Percentiles rank a stretch among this genome's conserved stretches.
Evolutionary conservation across 2,329 filamentous ascomycete species (phyloP).

Genomic region (Pyricularia sp.): DNA sequence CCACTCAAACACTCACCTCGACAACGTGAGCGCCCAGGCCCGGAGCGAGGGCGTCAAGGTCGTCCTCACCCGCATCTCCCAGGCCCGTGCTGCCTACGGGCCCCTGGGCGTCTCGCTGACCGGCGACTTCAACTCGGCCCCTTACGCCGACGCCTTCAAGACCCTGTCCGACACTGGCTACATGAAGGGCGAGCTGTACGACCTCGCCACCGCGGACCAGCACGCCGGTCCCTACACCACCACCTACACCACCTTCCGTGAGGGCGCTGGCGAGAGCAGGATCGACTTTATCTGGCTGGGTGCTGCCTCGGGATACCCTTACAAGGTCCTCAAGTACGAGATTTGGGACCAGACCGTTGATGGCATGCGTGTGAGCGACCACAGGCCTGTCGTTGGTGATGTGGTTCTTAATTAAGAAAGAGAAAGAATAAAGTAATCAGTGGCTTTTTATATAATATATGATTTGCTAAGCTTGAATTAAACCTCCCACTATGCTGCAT

Average conservation of each 20-base stretch:
- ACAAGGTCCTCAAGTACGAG: neutral
- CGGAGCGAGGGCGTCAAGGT: conserved; percentile 33
- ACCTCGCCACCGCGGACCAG: neutral
- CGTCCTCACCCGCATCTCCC: conserved; percentile 22
- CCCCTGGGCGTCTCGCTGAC: conserved; percentile 3
- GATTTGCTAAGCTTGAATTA: neutral
- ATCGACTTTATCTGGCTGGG: conserved; percentile 7
- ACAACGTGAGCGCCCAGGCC: conserved; percentile 29
- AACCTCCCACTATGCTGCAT: neutral
- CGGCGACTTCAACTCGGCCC: conserved; percentile 6
- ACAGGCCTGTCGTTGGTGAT: conserved; percentile 5
- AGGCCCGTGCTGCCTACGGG: conserved; percentile 6
- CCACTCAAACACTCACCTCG: conserved; percentile 39
- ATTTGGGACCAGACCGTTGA: conserved; percentile 3
- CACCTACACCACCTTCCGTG: neutral
- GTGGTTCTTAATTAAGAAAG: neutral
- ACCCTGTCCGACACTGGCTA: conserved; percentile 1
- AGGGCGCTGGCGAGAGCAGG: neutral
- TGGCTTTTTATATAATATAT: neutral
- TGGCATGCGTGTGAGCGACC: conserved; percentile 5
- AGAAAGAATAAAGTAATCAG: neutral
- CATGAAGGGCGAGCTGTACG: conserved; percentile 4
- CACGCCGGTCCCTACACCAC: neutral
- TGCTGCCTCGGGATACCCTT: conserved; percentile 2
- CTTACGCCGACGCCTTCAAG: conserved; percentile 1